These are phyloP conservation scores for Phaffomyces thermotolerans DNA, from an alignment of 805 yeast species.

Conservation along the genomic window DNA sequence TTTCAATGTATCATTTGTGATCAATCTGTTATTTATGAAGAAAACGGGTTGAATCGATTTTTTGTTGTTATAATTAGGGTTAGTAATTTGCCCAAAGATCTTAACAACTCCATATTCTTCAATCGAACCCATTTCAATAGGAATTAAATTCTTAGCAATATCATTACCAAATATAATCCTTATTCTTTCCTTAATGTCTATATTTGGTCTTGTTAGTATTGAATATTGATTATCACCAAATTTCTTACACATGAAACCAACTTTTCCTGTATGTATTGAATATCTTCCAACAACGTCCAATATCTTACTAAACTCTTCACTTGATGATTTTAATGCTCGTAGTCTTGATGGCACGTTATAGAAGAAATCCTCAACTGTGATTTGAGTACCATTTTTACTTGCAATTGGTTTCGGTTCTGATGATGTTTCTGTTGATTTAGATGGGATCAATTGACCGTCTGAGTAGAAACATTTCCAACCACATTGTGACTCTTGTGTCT, in stretches of 20 bases:
- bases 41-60: constrained; percentile 62
- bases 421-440: constrained; percentile 29
- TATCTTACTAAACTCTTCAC: constrained; percentile 71
- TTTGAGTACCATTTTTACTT: constrained; percentile 81
- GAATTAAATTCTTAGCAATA: constrained; percentile 58
- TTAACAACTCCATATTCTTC: constrained; percentile 42
- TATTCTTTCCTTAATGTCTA: constrained; percentile 57
- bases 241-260: constrained; percentile 76
- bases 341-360: constrained; percentile 80
- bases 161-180: constrained; percentile 63
- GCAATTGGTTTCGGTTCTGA: constrained; percentile 66
- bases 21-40: constrained; percentile 81
- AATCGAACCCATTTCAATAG: constrained; percentile 29
- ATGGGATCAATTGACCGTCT: constrained; percentile 53
- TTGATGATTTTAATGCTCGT: constrained; percentile 52
- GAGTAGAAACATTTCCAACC: constrained; percentile 68
- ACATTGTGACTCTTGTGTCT: constrained; percentile 47
- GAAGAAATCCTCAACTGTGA: constrained; percentile 81
- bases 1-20: constrained; percentile 71
- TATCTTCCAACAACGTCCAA: constrained; percentile 80
- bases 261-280: constrained; percentile 61
- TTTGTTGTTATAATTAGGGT: constrained; percentile 62
- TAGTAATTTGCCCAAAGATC: constrained; percentile 58
- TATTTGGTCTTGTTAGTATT: constrained; percentile 47
- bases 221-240: constrained; percentile 67